Evolutionary conservation across 352 stramenopile genomes (phyloP), one percentile per base, ranked within the genome.

Genomic region (Globisporangium yorkense): DNA sequence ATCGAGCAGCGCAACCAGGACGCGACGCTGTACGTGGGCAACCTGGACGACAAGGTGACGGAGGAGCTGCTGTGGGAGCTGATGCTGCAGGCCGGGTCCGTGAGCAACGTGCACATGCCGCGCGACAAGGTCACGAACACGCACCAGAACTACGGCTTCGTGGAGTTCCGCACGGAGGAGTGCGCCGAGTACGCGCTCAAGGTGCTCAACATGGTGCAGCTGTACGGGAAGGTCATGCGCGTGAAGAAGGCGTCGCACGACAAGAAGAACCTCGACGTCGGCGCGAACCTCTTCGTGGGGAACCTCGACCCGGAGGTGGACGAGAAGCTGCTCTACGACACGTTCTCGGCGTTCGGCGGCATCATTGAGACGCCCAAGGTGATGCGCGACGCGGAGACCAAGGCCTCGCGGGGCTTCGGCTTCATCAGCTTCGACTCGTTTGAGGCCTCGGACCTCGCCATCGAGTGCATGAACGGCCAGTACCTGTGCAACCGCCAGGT

Each of bases 401-500:
- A 96, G 58, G 67, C 77, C 35, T 96, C 84, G 33, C 96, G 97
- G 55, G 97, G 97, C 48, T 99, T 98, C 71, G 97, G 94, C 1
- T 99, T 99, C 72, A 89, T 99, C 9, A 91, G 75, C 59, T 99
- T 97, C 60, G 96, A 99, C 71, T 87, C 81, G 18, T 99, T 99
- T 61, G 96, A 99, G 66, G 91, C 97, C 0, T 87, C 91, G 9
- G 97, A 99, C 70, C 78, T 98, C 20, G 97, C 97, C 13, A 99
- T 99, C 69, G 97, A 99, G 72, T 99, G 94, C 72, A 99, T 99
- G 97, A 95, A 99, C 75, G 92, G 92, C 50, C 97, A 99, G 74
- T 99, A 96, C 70, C 74, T 99, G 47, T 98, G 94, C 70, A 99
- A 99, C 70, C 77, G 96, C 7, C 94, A 98, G 66, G 97, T 99